These are phyloP conservation scores for Fusarium lyarnte DNA, from an alignment of 2,329 filamentous ascomycete species.

Conservation along the genomic window DNA sequence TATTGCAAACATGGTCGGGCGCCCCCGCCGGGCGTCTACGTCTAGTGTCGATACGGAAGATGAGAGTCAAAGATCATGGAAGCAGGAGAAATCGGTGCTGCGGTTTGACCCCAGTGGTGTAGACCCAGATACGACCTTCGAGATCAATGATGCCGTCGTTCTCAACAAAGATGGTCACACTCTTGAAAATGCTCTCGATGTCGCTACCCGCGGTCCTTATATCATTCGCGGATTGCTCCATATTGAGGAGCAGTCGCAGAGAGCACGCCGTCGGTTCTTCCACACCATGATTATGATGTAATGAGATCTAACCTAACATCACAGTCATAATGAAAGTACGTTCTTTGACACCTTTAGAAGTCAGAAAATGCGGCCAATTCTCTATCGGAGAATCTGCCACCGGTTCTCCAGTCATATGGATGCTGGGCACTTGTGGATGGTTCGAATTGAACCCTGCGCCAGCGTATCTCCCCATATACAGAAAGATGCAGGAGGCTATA, in stretches of 20 bases:
- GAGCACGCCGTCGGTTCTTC: constrained; percentile 48
- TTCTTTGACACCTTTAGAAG: constrained; percentile 57
- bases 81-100: constrained; percentile 49
- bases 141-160: constrained; percentile 69
- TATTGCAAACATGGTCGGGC: constrained; percentile 52
- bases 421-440: constrained; percentile 68
- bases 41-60: constrained; percentile 58
- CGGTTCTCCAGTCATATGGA: constrained; percentile 70
- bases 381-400: constrained; percentile 64
- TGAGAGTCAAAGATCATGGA: constrained; percentile 48
- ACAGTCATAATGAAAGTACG: constrained; percentile 48
- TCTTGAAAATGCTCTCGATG: constrained; percentile 69
- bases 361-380: constrained; percentile 59
- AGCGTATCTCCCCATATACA: constrained; percentile 65
- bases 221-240: constrained; percentile 68
- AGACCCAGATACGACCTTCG: constrained; percentile 68
- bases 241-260: constrained; percentile 55
- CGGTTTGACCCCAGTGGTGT: constrained; percentile 38
- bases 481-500: constrained; percentile 70
- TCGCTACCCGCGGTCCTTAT: constrained; percentile 68
- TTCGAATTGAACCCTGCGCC: constrained; percentile 71
- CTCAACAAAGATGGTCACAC: constrained; percentile 62
- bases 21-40: constrained; percentile 54
- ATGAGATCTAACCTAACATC: constrained; percentile 22
- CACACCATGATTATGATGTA: neutral